Evolutionary conservation across 83 land plant species (phyloP), one percentile per base, ranked within the genome.

Genomic region (Diphasiastrum complanatum): DNA sequence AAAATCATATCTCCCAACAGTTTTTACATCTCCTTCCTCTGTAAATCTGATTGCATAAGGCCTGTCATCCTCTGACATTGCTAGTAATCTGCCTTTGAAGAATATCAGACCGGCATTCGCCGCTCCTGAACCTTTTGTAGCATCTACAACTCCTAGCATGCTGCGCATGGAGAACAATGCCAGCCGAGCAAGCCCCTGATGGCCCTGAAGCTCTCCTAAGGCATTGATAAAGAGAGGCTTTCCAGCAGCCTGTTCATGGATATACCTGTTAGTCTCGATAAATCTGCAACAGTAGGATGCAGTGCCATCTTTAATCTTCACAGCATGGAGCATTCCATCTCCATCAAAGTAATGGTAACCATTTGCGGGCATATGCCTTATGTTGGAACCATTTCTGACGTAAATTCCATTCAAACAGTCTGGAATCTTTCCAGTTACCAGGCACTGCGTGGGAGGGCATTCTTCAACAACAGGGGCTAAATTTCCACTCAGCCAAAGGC

Each of bases 1-100:
- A 24, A 79, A 79, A 46, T 79, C 83, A 19, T 53, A 64, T 0
- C 85, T 68, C 8, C 79, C 83, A 0, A 72, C n/a, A 1, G 85
- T 82, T 24, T 36, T 25, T 20, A 82, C 61, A 29, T 82, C 85
- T 2, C 85, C 83, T 11, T 66, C 74, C 1, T 52, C 25, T 2
- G 66, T 60, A 0, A 82, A 27, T 1, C 47, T 27, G 1, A 87
- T 61, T 2, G 25, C 77, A 37, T 82, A 84, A 2, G 85, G 89
- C 67, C 31, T 53, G 35, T 74, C 73, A 11, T 74, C 73, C 54
- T 69, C 67, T 24, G 74, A 61, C 62, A 68, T 74, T 10, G 74
- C 66, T 0, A 74, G 67, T 3, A 69, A 24, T 24, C 35, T 26
- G 1, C 74, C 61, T 0, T 47, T 68, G 45, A 53, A 48, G 45